Base-by-base conservation (phyloP, 169 alveolate species). In the Eimeria acervulina region DNA sequence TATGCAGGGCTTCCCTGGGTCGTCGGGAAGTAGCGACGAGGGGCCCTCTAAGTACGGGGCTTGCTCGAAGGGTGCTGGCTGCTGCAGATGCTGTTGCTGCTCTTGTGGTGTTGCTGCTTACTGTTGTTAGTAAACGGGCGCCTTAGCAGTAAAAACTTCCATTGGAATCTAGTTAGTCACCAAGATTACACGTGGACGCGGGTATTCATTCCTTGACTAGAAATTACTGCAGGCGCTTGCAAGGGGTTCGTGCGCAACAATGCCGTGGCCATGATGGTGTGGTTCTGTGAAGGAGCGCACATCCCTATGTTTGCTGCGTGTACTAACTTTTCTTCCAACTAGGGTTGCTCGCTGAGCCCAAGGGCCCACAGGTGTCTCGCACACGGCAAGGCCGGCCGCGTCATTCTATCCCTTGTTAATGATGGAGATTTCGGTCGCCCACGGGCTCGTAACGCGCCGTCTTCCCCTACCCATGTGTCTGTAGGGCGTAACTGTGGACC, bases 11-110 rank as follows among this genome's bases (percentile, higher is more conserved):
- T 3, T 13, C 81, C 28, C 15, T 31, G 31, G 81, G 47, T n/a
- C 51, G 26, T 2, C 36, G 81, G n/a, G 81, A 36, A 70, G 15
- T 23, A 17, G n/a, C 12, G 47, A n/a, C 6, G 31, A 15, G 51
- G 81, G 26, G 47, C 81, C 51, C 47, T 36, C 15, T 17, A 5
- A 31, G 17, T 13, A 19, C 81, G 81, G 81, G 81, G 81, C 81
- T 70, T 70, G 81, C 52, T 36, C 81, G 81, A 70, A 42, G 78
- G 31, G 42, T n/a, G 78, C 78, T 28, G 78, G 40, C 23, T 31
- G 52, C 81, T 33, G 52, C 81, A 36, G 28, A 36, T 70, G 81
- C 47, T 5, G 51, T 70, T 36, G 81, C 44, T 70, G 81, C 81
- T 28, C 47, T 36, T 70, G 28, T 28, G 31, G 15, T 31, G 31